Evolutionary conservation across 495 filamentous ascomycete genomes (phyloP), one percentile per base, ranked within the genome.

Genomic region (Terfezia claveryi): DNA sequence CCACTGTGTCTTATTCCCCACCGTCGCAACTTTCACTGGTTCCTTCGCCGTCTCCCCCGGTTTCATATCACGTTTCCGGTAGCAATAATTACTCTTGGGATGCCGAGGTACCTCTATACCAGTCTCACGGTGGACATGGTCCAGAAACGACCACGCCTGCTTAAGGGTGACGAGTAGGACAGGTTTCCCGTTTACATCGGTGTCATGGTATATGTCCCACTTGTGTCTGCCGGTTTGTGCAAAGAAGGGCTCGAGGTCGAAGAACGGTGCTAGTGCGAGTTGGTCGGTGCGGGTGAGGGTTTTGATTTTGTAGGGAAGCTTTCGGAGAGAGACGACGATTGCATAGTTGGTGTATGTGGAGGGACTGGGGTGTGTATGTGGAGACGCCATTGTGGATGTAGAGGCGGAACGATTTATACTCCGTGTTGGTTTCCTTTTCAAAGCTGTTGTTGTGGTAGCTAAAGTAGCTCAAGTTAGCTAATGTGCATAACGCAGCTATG

Each of bases 121-220:
- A 2, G 63, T 65, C 49, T 62, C 53, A 12, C 54, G 14, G 9
- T 54, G 27, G 27, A 65, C 36, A 32, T 60, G 55, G 14, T 52
- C 54, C 23, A 65, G 58, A 44, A 60, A 65, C 32, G 54, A 36
- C 8, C 50, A 49, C 10, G 55, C 36, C 44, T 65, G 62, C 17
- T 52, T 52, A 49, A 58, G 54, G 49, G 56, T 38, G 41, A 65
- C 50, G 16, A 65, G 53, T 52, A 62, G 58, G 50, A 59, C 38
- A 41, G 59, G 54, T 32, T 56, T 37, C 20, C 37, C 55, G 36
- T 56, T 36, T 10, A 51, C 56, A 37, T 65, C 63, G 36, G 57
- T 55, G 38, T 58, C 55, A 37, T 65, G 58, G 10, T 59, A 62
- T 59, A 65, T 55, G 46, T 64, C 60, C 62, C 62, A 65, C 10